These are phyloP conservation scores for Flaveria trinervia DNA, from an alignment of 129 eudicot species.

Conservation along the genomic window DNA sequence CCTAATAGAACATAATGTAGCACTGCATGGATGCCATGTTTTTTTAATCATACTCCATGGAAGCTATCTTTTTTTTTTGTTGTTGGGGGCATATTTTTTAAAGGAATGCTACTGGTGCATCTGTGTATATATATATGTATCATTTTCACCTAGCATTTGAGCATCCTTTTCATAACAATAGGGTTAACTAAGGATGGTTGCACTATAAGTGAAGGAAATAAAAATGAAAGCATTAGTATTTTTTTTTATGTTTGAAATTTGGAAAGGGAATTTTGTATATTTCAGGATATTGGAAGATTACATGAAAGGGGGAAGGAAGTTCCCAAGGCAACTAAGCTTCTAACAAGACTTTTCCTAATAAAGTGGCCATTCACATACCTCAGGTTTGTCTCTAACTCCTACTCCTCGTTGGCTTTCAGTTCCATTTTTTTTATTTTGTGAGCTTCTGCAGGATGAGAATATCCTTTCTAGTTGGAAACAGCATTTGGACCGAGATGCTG, in stretches of 20 bases:
- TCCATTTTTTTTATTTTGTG: background rate
- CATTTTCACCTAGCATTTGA: background rate
- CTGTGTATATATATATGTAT: background rate
- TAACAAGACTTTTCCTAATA: constrained; percentile 78
- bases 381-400: constrained; percentile 55
- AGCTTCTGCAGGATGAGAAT: constrained; percentile 64
- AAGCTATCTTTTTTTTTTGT: background rate
- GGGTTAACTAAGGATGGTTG: background rate
- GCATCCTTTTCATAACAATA: background rate
- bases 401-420: background rate
- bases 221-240: background rate
- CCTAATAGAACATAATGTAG: background rate
- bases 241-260: background rate
- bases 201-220: background rate
- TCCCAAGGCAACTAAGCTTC: constrained; percentile 68
- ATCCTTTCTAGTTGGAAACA: constrained; percentile 79
- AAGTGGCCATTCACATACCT: constrained; percentile 89
- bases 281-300: constrained; percentile 85
- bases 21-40: background rate
- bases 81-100: background rate
- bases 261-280: background rate
- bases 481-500: constrained; percentile 76
- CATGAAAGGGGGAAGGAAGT: constrained; percentile 75
- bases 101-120: background rate
- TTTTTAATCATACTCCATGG: background rate